Conservation (phyloP, 495 filamentous ascomycete genomes). For the Daldinia concentrica region DNA sequence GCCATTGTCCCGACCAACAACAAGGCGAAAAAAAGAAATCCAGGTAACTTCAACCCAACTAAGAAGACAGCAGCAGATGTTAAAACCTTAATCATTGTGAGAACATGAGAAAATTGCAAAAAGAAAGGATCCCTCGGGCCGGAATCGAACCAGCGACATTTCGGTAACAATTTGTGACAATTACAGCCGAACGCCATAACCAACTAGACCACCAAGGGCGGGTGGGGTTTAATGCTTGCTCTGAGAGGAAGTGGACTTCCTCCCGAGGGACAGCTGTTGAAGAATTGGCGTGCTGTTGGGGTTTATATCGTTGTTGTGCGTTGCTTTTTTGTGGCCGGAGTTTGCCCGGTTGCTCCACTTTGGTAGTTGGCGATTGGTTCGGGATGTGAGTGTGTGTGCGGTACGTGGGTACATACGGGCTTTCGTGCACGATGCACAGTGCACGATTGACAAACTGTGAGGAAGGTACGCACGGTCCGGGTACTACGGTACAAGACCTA, state of each 20-base stretch:
- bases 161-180: constrained; percentile 38
- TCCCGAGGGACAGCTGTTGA: constrained; percentile 14
- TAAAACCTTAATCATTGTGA: background rate
- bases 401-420: too few relatives aligned
- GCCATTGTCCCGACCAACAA: background rate
- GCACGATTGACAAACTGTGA: background rate
- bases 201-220: constrained; percentile 47
- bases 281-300: background rate
- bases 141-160: constrained; percentile 41
- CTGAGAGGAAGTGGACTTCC: constrained; percentile 23
- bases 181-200: constrained; percentile 41
- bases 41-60: background rate
- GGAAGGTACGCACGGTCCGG: background rate
- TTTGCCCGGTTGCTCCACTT: background rate
- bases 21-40: background rate
- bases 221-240: background rate
- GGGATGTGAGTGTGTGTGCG: too few relatives aligned
- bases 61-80: background rate
- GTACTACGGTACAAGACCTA: background rate
- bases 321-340: background rate
- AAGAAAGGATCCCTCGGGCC: constrained; percentile 35
- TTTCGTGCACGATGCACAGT: too few relatives aligned
- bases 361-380: too few relatives aligned
- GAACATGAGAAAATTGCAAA: constrained; percentile 15
- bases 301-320: background rate